Conservation (phyloP, 768 basidiomycete species). For the Amanita pallidorosea region DNA sequence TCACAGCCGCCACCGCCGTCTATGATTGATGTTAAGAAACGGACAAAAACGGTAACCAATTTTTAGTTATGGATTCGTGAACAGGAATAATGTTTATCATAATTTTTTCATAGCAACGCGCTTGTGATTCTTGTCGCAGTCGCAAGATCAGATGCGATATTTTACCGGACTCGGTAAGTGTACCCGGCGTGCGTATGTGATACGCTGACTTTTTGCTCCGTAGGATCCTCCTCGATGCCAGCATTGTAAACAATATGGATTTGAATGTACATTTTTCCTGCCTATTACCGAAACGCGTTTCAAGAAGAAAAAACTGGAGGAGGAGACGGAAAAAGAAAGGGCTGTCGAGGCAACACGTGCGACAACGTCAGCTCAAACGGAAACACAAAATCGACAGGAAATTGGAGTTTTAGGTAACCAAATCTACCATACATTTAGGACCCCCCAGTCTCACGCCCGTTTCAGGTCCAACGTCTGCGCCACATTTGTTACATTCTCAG, state of each 20-base stretch:
- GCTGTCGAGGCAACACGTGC: constrained; percentile 18
- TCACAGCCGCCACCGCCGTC: constrained; percentile 15
- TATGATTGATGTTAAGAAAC: constrained; percentile 63
- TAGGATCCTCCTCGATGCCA: constrained; percentile 74
- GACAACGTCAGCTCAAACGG: constrained; percentile 31
- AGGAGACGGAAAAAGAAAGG: constrained; percentile 41
- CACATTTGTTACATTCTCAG: constrained; percentile 85
- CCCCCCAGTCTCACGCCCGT: constrained; percentile 21
- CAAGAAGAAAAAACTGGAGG: constrained; percentile 88
- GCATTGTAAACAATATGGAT: constrained; percentile 89
- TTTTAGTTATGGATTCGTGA: background rate
- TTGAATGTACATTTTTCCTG: constrained; percentile 95
- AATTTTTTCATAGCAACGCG: constrained; percentile 38
- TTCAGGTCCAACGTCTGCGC: constrained; percentile 77
- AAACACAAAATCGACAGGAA: constrained; percentile 39
- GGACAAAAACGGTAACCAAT: constrained; percentile 72
- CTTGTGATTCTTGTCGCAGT: constrained; percentile 84
- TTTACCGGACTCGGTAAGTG: constrained; percentile 46
- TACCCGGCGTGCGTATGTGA: background rate
- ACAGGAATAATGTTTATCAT: constrained; percentile 8
- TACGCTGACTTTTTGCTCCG: constrained; percentile 1
- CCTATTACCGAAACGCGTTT: constrained; percentile 98
- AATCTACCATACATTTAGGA: constrained; percentile 7
- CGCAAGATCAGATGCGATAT: constrained; percentile 95
- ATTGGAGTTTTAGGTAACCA: constrained; percentile 53